Percentiles rank a stretch among this genome's conserved stretches.
Evolutionary conservation across 1,139 yeast species (phyloP).

Genomic region (Protomyces arabidopsidicola): DNA sequence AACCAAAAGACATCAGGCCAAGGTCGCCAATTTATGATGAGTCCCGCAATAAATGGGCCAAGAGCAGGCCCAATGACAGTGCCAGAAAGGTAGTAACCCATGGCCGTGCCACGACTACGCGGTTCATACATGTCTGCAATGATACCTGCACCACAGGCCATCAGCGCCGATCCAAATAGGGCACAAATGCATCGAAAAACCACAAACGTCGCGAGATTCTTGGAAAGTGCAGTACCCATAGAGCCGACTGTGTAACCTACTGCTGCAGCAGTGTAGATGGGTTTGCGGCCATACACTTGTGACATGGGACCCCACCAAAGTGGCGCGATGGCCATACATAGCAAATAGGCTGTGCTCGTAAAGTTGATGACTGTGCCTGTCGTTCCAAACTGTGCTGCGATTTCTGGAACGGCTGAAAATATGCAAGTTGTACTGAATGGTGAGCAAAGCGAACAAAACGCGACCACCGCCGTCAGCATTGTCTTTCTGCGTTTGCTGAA

Average conservation of each 20-base stretch:
- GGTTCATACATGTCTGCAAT: constrained; percentile 49
- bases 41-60: constrained; percentile 49
- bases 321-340: constrained; percentile 52
- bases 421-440: constrained; percentile 32
- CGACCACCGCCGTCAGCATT: neutral
- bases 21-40: constrained; percentile 46
- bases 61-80: constrained; percentile 45
- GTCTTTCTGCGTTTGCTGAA: neutral
- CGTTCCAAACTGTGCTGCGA: constrained; percentile 46
- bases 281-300: constrained; percentile 50
- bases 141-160: constrained; percentile 82
- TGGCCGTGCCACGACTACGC: constrained; percentile 46
- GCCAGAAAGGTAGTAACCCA: constrained; percentile 47
- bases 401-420: constrained; percentile 50
- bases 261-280: constrained; percentile 44
- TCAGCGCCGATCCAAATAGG: constrained; percentile 78
- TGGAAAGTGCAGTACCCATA: constrained; percentile 65
- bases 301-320: constrained; percentile 49
- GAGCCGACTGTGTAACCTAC: constrained; percentile 36
- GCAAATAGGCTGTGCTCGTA: constrained; percentile 49
- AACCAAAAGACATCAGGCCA: constrained; percentile 54
- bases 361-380: constrained; percentile 48
- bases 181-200: constrained; percentile 67
- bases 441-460: constrained; percentile 4
- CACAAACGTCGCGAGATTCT: constrained; percentile 57